Base-by-base conservation (phyloP, 257 asterid genomes). In the Coffea canephora region DNA sequence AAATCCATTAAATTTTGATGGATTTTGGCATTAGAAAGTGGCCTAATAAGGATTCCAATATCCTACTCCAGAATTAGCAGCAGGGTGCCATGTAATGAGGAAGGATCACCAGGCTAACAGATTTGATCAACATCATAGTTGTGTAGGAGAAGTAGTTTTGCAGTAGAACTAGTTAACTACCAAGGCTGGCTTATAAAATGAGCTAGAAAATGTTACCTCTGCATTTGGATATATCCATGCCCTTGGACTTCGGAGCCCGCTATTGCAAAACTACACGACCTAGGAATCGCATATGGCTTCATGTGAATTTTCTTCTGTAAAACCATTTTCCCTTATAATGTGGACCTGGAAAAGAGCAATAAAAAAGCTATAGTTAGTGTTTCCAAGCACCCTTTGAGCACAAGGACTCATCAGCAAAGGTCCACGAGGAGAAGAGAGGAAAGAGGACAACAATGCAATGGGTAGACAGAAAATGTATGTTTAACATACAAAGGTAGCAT, bases 311-410 rank as follows among this genome's bases (percentile, higher is more conserved):
- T 31, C 73, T 70, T 69, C 54, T 1, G 25, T 46, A 61, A 73
- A 76, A 70, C 34, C 46, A 23, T 49, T 70, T 65, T 69, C 81
- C 80, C 80, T 76, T 12, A 59, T 34, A 55, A 81, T 81, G 49
- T 69, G 59, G 16, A 81, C 77, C 84, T 76, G 84, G 21, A 75
- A 76, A 81, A 23, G 8, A 2, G 13, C 16, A 8, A 34, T 64
- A 65, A 14, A 68, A 18, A n/a, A 61, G 46, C 31, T 73, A 39
- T 13, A 8, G 34, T 23, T 43, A 65, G 69, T 2, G 41, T 61
- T 4, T 1, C 3, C 19, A 73, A 50, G 11, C 48, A 73, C 77
- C 2, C 43, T 39, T 27, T 19, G 27, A 21, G n/a, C 41, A 72
- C 34, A n/a, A n/a, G 19, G 14, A 54, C 59, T 54, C 19, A 3